These are phyloP conservation scores for Ophiognomonia clavigignenti-juglandacearum DNA, from an alignment of 2,329 filamentous ascomycete genomes.

Conservation along the genomic window DNA sequence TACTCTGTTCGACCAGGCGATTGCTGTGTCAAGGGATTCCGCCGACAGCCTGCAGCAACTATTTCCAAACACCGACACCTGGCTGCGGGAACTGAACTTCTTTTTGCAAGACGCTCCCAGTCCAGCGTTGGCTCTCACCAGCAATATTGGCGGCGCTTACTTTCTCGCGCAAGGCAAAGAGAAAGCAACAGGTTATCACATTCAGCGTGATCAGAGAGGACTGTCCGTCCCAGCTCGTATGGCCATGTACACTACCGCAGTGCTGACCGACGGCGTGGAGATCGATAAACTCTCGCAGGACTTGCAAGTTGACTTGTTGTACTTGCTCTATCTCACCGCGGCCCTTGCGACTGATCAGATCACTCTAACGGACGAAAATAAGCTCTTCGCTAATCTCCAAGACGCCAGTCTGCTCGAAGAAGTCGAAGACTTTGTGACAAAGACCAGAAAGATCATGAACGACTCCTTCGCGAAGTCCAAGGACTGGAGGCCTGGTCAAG, in stretches of 20 bases:
- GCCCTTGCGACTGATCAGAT: slow-evolving; percentile 52
- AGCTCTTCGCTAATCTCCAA: slow-evolving; percentile 41
- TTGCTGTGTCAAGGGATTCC: slow-evolving; percentile 32
- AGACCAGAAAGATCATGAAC: slow-evolving; percentile 33
- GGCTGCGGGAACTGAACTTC: slow-evolving; percentile 57
- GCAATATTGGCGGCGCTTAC: slow-evolving; percentile 64
- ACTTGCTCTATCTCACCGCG: slow-evolving; percentile 44
- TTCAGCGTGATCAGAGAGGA: slow-evolving; percentile 59
- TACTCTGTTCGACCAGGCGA: slow-evolving; percentile 47
- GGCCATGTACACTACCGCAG: slow-evolving; percentile 60
- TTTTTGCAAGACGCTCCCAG: slow-evolving; percentile 51
- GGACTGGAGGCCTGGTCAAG: slow-evolving; percentile 30
- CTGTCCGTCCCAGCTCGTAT: slow-evolving; percentile 72
- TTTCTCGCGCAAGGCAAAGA: slow-evolving; percentile 45
- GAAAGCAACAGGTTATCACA: slow-evolving; percentile 7
- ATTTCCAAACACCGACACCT: slow-evolving; percentile 59
- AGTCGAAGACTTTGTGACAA: slow-evolving; percentile 39
- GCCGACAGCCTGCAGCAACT: slow-evolving; percentile 38
- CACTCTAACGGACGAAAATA: slow-evolving; percentile 36
- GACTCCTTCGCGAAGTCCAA: slow-evolving; percentile 27
- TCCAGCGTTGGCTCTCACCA: slow-evolving; percentile 68
- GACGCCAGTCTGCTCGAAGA: slow-evolving; percentile 30
- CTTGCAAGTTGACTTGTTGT: slow-evolving; percentile 45
- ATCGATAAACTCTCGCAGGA: slow-evolving; percentile 34
- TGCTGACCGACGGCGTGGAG: slow-evolving; percentile 44